A percentile compares a stretch with the other conserved stretches of the same genome.
Conservation (phyloP, 2,329 filamentous ascomycete species). For the Pseudonectria buxi region DNA sequence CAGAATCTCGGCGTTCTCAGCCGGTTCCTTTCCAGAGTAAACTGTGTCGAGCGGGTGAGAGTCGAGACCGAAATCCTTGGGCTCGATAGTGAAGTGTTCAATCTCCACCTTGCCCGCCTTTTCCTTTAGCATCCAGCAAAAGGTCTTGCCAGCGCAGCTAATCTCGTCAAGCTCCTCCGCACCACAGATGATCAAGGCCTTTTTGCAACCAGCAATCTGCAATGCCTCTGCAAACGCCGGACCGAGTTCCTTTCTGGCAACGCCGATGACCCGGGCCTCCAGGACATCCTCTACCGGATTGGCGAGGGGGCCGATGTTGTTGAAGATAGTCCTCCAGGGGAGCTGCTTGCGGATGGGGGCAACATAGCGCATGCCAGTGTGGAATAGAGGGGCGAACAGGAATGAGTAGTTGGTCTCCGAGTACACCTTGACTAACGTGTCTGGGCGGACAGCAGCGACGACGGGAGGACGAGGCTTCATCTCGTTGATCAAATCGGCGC, state of each 20-base stretch:
- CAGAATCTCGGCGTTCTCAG: conserved; percentile 81
- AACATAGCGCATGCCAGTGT: conserved; percentile 88
- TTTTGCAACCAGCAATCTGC: conserved; percentile 65
- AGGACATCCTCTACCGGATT: conserved; percentile 81
- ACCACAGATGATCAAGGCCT: conserved; percentile 87
- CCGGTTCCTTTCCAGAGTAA: conserved; percentile 75
- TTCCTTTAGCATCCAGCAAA: conserved; percentile 75
- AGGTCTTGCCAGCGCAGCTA: conserved; percentile 79
- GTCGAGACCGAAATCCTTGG: conserved; percentile 80
- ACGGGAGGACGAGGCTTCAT: conserved; percentile 67
- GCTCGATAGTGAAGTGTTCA: conserved; percentile 70
- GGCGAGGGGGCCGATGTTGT: conserved; percentile 84
- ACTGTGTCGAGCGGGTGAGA: conserved; percentile 70
- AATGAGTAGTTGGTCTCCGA: conserved; percentile 83
- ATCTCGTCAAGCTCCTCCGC: conserved; percentile 94
- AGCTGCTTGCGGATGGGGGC: conserved; percentile 80
- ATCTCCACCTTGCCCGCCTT: conserved; percentile 44
- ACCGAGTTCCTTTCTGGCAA: conserved; percentile 80
- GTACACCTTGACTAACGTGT: conserved; percentile 68
- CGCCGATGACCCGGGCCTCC: conserved; percentile 88
- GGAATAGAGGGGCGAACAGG: conserved; percentile 91
- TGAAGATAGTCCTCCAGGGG: conserved; percentile 95
- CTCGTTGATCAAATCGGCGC: conserved; percentile 79
- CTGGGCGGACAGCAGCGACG: conserved; percentile 65
- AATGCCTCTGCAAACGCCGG: conserved; percentile 85